Evolutionary conservation across 108 stramenopile genomes (phyloP).

Genomic region (Nannochloropsis salina): DNA sequence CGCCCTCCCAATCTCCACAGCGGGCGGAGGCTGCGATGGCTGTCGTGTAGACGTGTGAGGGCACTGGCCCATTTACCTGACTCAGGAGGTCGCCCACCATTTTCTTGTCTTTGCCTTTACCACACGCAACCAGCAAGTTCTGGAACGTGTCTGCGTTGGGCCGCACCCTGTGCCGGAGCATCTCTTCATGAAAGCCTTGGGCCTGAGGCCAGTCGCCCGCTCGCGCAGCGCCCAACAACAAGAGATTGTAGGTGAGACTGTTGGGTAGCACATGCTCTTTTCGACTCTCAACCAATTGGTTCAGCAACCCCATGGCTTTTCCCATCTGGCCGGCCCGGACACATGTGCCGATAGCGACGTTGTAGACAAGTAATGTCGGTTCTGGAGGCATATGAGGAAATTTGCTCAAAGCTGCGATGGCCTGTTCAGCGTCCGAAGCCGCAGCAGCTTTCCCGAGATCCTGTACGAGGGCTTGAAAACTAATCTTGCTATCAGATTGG

Average conservation of each 20-base stretch:
- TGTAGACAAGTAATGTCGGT: background rate
- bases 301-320: background rate
- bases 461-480: background rate
- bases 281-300: background rate
- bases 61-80: background rate
- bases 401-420: slow-evolving; percentile 10
- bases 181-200: background rate
- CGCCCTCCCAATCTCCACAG: background rate
- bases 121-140: background rate
- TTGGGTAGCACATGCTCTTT: background rate
- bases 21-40: slow-evolving; percentile 11
- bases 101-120: slow-evolving; percentile 12
- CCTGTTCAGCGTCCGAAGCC: background rate
- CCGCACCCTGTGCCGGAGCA: background rate
- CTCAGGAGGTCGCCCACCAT: background rate
- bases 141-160: background rate
- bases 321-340: slow-evolving; percentile 12
- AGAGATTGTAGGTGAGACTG: background rate
- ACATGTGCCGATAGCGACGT: slow-evolving; percentile 8
- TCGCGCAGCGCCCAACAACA: background rate
- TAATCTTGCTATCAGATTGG: background rate
- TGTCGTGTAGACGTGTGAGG: background rate
- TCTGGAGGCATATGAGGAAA: slow-evolving; percentile 1
- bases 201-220: slow-evolving; percentile 8
- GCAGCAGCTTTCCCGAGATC: background rate